These are phyloP conservation scores for Botrytis medusae DNA, from an alignment of 2,329 filamentous ascomycete genomes.

Conservation along the genomic window DNA sequence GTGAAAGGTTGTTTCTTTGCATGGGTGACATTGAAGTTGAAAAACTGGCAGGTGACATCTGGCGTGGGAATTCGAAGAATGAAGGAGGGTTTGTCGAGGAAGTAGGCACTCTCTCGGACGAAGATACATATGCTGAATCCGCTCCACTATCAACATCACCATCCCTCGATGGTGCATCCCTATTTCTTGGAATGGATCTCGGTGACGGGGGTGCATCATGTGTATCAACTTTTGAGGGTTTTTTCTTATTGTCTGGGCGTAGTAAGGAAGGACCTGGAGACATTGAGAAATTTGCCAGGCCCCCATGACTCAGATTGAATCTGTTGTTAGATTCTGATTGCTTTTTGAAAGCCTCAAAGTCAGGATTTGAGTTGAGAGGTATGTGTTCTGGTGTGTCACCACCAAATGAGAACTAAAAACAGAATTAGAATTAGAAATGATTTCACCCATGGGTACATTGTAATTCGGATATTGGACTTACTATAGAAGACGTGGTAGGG, in stretches of 20 bases:
- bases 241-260: conserved; percentile 32
- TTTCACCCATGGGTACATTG: neutral
- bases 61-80: conserved; percentile 46
- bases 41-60: conserved; percentile 49
- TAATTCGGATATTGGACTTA: conserved; percentile 2
- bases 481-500: conserved; percentile 65
- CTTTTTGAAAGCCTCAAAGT: conserved; percentile 77
- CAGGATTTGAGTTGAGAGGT: conserved; percentile 71
- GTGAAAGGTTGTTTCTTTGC: conserved; percentile 34
- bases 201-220: conserved; percentile 31
- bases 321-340: conserved; percentile 66
- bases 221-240: conserved; percentile 29
- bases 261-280: conserved; percentile 30
- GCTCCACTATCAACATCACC: conserved; percentile 48
- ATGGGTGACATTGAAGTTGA: conserved; percentile 36
- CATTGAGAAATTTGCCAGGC: conserved; percentile 49
- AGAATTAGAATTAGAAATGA: conserved; percentile 1
- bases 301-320: conserved; percentile 48
- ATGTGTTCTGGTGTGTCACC: conserved; percentile 67
- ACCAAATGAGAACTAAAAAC: conserved; percentile 57
- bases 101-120: conserved; percentile 44
- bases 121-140: conserved; percentile 56
- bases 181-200: conserved; percentile 26
- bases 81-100: conserved; percentile 32
- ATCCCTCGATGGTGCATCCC: conserved; percentile 26